Evolutionary conservation across 345 rosid genomes (phyloP).

Genomic region (Kandelia obovata): DNA sequence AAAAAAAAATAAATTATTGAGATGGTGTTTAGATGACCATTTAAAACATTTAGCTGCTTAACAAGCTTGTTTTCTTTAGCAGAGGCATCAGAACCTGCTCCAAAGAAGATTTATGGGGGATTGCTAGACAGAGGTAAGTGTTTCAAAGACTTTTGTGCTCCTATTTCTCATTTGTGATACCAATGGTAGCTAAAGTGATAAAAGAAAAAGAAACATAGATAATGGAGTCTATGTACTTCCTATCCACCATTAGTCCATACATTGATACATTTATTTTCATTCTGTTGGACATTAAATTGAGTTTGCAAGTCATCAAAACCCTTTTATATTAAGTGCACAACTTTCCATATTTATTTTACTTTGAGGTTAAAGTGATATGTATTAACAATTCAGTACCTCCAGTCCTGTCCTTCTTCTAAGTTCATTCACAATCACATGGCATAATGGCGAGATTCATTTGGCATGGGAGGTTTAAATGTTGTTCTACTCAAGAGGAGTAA

Average conservation of each 20-base stretch:
- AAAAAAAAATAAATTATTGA: neutral
- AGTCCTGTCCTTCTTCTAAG: too few species aligned
- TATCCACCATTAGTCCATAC: too few species aligned
- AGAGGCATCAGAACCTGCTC: constrained; percentile 53
- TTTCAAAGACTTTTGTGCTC: neutral
- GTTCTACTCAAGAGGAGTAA: neutral
- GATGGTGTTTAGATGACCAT: too few species aligned
- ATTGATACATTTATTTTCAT: too few species aligned
- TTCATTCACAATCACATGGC: too few species aligned
- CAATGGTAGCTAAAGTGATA: neutral
- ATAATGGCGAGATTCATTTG: neutral
- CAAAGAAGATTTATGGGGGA: constrained; percentile 54
- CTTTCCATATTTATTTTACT: too few species aligned
- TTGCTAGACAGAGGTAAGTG: constrained; percentile 64
- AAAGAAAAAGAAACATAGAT: neutral
- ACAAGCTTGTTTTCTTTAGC: constrained; percentile 19
- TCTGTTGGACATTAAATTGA: too few species aligned
- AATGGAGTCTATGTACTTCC: neutral
- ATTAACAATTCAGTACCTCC: too few species aligned
- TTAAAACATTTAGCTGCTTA: neutral
- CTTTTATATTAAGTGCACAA: too few species aligned
- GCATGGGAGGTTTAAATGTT: neutral
- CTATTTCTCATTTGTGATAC: neutral
- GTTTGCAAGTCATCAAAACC: too few species aligned
- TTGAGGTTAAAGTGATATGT: too few species aligned